Conservation (phyloP, 2,329 filamentous ascomycete genomes). For the Fusarium sp. region DNA sequence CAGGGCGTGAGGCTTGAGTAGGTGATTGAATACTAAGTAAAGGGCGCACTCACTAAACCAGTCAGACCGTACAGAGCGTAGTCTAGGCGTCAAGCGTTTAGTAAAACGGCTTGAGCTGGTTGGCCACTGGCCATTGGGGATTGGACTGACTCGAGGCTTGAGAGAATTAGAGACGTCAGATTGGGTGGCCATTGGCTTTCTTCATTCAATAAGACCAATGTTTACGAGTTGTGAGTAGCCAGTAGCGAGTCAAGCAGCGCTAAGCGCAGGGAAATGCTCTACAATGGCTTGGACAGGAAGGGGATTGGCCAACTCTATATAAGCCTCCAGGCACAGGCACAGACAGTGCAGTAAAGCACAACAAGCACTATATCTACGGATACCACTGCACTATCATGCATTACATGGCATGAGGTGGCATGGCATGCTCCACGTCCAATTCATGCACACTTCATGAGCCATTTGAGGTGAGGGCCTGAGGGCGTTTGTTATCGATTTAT, state of each 20-base stretch:
- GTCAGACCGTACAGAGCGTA: slow-evolving; percentile 8
- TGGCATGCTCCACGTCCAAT: slow-evolving; percentile 13
- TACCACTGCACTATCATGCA: slow-evolving; percentile 11
- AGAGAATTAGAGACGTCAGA: slow-evolving; percentile 6
- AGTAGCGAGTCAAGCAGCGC: slow-evolving; percentile 17
- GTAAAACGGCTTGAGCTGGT: slow-evolving; percentile 9
- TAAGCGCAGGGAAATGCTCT: slow-evolving; percentile 23
- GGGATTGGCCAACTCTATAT: slow-evolving; percentile 28
- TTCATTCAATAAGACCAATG: background rate
- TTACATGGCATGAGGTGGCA: background rate
- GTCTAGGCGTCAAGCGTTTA: slow-evolving; percentile 33
- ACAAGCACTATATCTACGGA: background rate
- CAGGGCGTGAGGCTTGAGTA: slow-evolving; percentile 2
- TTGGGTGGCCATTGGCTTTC: slow-evolving; percentile 39
- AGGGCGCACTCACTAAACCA: slow-evolving; percentile 4
- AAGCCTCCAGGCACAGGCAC: slow-evolving; percentile 24
- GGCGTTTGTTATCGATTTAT: slow-evolving; percentile 27
- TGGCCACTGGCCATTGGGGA: slow-evolving; percentile 22
- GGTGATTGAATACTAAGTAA: no score
- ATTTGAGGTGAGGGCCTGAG: slow-evolving; percentile 27
- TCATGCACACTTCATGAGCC: slow-evolving; percentile 26
- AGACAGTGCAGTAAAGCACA: background rate
- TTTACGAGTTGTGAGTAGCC: slow-evolving; percentile 3
- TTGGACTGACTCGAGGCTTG: slow-evolving; percentile 34
- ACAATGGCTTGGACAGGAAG: slow-evolving; percentile 12